Evolutionary conservation across 2,329 filamentous ascomycete genomes (phyloP).

Genomic region (Juglanconis oblonga): DNA sequence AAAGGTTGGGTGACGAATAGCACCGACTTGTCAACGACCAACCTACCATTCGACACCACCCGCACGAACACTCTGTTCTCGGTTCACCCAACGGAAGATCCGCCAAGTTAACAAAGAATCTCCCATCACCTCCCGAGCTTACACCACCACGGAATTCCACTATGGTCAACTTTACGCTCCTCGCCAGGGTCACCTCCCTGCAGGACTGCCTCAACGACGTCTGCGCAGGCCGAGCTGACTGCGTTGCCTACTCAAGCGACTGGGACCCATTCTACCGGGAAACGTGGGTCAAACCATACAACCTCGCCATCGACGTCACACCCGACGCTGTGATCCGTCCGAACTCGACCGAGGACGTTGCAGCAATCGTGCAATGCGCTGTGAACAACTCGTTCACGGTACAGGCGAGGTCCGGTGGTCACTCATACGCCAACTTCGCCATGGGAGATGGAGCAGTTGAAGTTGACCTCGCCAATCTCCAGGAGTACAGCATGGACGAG

Average conservation of each 20-base stretch:
- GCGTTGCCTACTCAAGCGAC: slow-evolving; percentile 42
- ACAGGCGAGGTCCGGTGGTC: slow-evolving; percentile 61
- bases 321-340: slow-evolving; percentile 58
- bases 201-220: slow-evolving; percentile 44
- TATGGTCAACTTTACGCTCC: neutral
- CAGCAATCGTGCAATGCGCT: slow-evolving; percentile 57
- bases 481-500: slow-evolving; percentile 51
- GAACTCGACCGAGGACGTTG: slow-evolving; percentile 49
- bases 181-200: slow-evolving; percentile 24
- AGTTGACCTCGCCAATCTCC: slow-evolving; percentile 53
- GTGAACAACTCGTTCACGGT: slow-evolving; percentile 47
- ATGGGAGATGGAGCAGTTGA: slow-evolving; percentile 42
- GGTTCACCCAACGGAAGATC: too few species aligned
- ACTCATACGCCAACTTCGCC: slow-evolving; percentile 53
- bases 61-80: too few species aligned
- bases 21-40: too few species aligned
- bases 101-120: too few species aligned
- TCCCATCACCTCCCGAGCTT: too few species aligned
- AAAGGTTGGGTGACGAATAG: too few species aligned
- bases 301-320: slow-evolving; percentile 46
- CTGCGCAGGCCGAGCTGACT: slow-evolving; percentile 42
- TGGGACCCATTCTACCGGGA: slow-evolving; percentile 41
- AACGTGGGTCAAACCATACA: slow-evolving; percentile 51
- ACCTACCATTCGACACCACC: too few species aligned
- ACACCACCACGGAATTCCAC: too few species aligned